These are phyloP conservation scores for Sugiyamaella pinicola DNA, from an alignment of 1,139 yeast species.

Conservation along the genomic window DNA sequence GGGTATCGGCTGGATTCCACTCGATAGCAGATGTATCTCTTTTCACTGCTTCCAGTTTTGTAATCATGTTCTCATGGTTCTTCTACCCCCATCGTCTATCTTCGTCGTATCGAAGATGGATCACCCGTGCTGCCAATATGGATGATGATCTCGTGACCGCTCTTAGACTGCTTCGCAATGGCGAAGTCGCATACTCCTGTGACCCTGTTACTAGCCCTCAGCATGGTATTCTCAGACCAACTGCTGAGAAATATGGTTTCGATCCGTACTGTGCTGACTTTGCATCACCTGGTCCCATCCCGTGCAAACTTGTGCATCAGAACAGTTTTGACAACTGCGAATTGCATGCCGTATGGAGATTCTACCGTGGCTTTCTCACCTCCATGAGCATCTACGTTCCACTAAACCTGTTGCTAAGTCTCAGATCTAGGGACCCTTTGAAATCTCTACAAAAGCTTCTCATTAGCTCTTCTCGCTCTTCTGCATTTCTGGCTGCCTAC, in stretches of 20 bases:
- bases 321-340: slow-evolving; percentile 45
- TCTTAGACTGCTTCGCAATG: slow-evolving; percentile 39
- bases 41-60: slow-evolving; percentile 33
- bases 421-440: slow-evolving; percentile 4
- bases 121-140: slow-evolving; percentile 48
- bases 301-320: slow-evolving; percentile 46
- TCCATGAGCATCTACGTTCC: slow-evolving; percentile 41
- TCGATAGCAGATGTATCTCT: slow-evolving; percentile 36
- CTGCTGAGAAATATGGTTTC: slow-evolving; percentile 39
- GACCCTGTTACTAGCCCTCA: slow-evolving; percentile 36
- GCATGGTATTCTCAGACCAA: slow-evolving; percentile 36
- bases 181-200: slow-evolving; percentile 44
- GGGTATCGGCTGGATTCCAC: slow-evolving; percentile 18
- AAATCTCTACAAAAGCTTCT: slow-evolving; percentile 19
- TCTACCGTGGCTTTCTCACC: slow-evolving; percentile 43
- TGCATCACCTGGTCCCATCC: slow-evolving; percentile 41
- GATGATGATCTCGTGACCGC: slow-evolving; percentile 45
- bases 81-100: slow-evolving; percentile 45
- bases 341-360: slow-evolving; percentile 45
- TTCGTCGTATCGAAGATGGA: slow-evolving; percentile 47
- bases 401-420: slow-evolving; percentile 30
- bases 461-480: slow-evolving; percentile 40
- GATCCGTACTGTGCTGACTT: slow-evolving; percentile 40
- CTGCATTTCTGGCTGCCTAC: slow-evolving; percentile 46
- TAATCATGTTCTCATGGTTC: slow-evolving; percentile 49